phyloP scores from a whole-genome alignment of 169 alveolate species.

The Eimeria maxima region DNA sequence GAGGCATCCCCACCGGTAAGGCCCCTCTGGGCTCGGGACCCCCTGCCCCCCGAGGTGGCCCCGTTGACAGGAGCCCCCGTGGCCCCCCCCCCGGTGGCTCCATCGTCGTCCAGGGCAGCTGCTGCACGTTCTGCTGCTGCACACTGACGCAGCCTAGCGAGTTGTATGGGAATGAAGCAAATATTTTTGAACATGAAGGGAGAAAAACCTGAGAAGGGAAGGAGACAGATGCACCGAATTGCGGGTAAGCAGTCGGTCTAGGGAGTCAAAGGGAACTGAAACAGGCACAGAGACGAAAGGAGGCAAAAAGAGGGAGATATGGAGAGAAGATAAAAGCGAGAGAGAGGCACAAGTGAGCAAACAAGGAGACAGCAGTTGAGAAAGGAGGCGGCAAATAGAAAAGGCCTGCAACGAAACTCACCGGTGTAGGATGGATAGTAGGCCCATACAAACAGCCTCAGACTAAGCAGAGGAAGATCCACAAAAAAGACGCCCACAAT shows the following conservation, averaged over 20 bases:
- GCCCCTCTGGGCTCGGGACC: too few species aligned
- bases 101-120: background rate
- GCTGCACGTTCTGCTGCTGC: constrained; percentile 81
- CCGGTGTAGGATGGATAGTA: constrained; percentile 83
- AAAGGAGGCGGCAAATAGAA: background rate
- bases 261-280: too few species aligned
- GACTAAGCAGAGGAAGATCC: constrained; percentile 84
- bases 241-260: too few species aligned
- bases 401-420: background rate
- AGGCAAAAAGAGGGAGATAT: too few species aligned
- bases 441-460: constrained; percentile 85
- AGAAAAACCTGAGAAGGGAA: constrained; percentile 84
- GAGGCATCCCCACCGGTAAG: too few species aligned
- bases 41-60: too few species aligned
- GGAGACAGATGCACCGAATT: too few species aligned
- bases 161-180: constrained; percentile 86
- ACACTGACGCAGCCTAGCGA: constrained; percentile 84
- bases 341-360: background rate
- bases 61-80: background rate
- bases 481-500: constrained; percentile 86
- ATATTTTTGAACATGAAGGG: constrained; percentile 86
- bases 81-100: background rate
- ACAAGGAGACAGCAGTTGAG: background rate
- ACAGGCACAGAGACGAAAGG: background rate
- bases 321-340: too few species aligned